These are phyloP conservation scores for Scheffersomyces titani DNA, from an alignment of 1,139 yeast genomes.

Conservation along the genomic window DNA sequence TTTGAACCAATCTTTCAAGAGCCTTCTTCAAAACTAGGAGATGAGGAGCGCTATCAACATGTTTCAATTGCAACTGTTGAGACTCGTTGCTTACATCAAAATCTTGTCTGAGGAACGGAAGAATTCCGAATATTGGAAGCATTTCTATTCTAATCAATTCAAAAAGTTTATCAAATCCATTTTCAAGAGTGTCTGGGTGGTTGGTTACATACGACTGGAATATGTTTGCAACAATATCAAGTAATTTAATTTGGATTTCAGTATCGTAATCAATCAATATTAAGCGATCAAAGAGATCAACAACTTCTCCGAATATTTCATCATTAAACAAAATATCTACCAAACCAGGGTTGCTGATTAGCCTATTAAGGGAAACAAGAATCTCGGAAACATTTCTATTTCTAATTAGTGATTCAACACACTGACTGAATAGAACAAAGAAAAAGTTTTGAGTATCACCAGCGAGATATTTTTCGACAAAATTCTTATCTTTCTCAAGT, in stretches of 20 bases:
- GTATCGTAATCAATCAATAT: constrained; percentile 58
- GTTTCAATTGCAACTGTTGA: constrained; percentile 27
- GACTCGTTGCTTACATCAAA: constrained; percentile 37
- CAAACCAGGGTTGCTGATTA: constrained; percentile 59
- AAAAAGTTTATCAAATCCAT: constrained; percentile 74
- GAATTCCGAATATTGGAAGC: constrained; percentile 58
- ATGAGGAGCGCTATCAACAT: constrained; percentile 37
- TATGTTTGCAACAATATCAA: constrained; percentile 55
- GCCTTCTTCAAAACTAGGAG: constrained; percentile 51
- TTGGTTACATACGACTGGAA: constrained; percentile 34
- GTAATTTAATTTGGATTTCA: constrained; percentile 52
- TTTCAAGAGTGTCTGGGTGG: constrained; percentile 37
- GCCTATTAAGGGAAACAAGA: constrained; percentile 54
- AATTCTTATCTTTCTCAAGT: constrained; percentile 50
- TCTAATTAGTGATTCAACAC: constrained; percentile 71
- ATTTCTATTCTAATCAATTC: constrained; percentile 76
- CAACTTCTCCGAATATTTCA: constrained; percentile 70
- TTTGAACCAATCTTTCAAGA: constrained; percentile 57
- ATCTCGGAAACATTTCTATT: constrained; percentile 41
- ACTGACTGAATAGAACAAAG: constrained; percentile 80
- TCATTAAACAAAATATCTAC: constrained; percentile 65
- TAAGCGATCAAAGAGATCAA: constrained; percentile 75
- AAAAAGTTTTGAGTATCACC: constrained; percentile 74
- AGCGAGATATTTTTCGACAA: constrained; percentile 47
- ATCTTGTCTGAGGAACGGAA: constrained; percentile 61